Evolutionary conservation across 306 rosid genomes (phyloP).

Genomic region (Rosa rugosa): DNA sequence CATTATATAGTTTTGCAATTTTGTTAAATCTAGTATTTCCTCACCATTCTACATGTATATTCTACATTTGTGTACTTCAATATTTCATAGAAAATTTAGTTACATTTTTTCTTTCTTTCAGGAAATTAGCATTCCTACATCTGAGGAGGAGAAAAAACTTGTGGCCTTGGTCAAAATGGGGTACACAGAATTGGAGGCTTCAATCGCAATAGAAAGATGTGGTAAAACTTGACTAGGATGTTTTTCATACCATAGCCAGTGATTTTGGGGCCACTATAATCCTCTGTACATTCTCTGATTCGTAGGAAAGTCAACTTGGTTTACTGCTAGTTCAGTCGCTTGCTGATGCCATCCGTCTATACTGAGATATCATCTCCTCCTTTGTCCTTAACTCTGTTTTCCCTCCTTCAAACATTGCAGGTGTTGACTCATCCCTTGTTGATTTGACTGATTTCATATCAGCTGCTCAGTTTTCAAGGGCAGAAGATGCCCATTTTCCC

Average conservation of each 20-base stretch:
- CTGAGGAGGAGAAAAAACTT: conserved; percentile 36
- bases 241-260: neutral
- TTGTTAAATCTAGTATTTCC: neutral
- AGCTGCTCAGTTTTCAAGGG: conserved; percentile 77
- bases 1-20: neutral
- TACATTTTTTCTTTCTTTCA: conserved; percentile 34
- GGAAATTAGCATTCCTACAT: conserved; percentile 48
- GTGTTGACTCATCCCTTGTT: conserved; percentile 52
- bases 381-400: conserved; percentile 22
- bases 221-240: conserved; percentile 38
- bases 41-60: neutral
- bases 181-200: conserved; percentile 57
- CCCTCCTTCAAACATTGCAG: conserved; percentile 45
- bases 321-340: conserved; percentile 5
- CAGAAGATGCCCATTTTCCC: conserved; percentile 55
- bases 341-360: neutral
- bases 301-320: neutral
- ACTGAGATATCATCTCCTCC: neutral
- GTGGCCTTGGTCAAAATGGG: conserved; percentile 73
- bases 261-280: neutral
- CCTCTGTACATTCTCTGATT: neutral
- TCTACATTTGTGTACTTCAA: neutral
- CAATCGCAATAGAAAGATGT: conserved; percentile 76
- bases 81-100: neutral
- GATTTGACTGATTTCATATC: conserved; percentile 73